Base-by-base conservation (phyloP, 441 rosid genomes). In the Adansonia grandidieri region DNA sequence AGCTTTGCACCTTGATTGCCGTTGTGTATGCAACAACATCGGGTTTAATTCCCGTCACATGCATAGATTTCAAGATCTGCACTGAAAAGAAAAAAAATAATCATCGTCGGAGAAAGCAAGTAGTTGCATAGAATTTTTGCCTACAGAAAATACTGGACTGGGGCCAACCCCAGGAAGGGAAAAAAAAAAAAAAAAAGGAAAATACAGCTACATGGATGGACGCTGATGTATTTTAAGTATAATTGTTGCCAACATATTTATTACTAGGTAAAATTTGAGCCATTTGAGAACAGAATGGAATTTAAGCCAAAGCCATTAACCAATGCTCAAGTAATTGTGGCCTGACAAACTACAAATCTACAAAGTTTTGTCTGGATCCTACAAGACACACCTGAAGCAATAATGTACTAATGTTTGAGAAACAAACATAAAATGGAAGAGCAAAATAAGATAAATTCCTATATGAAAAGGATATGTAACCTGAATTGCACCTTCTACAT, bases 11-110 rank as follows among this genome's bases (percentile, higher is more conserved):
- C 97, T 94, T 96, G 82, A 94, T 94, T 45, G 93, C 95, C 74
- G 96, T 91, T 77, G 98, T 92, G 88, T 94, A 94, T 20, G 98
- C 89, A 83, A 96, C 80, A 66, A 91, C 97, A 87, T 96, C 99
- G 68, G 98, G 99, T 82, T 87, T 87, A 76, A 89, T 81, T 80
- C 93, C 93, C 81, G 82, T 88, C 69, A 66, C 58, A 75, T 80
- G 89, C 98, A 96, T 94, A 68, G 78, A 86, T 88, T 88, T 91
- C 89, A 96, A 83, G 83, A 90, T 93, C 99, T 96, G 99, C 88
- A 84, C 80, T 80, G 88, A 81, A 79, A 72, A 74, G 61, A 69
- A 82, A 89, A 74, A 82, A 53, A 37, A 37, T 37, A 37, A 71
- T 32, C n/a, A 28, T 72, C 81, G 77, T 83, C 61, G 86, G 86